These are phyloP conservation scores for Xylariaceae sp. DNA, from an alignment of 2,329 filamentous ascomycete species.

Conservation along the genomic window DNA sequence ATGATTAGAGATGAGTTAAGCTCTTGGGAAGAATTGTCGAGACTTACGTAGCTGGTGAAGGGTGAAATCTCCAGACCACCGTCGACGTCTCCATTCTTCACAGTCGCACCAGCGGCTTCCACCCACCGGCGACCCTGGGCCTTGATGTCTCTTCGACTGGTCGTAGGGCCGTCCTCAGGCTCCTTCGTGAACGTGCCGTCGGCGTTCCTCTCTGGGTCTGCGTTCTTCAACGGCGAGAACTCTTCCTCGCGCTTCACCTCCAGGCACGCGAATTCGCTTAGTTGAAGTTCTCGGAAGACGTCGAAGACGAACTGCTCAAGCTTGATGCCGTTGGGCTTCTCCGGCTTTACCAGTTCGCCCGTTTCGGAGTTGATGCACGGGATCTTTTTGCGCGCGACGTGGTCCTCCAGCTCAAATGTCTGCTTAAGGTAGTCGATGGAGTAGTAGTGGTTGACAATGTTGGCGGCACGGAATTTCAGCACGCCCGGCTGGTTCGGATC, in stretches of 20 bases:
- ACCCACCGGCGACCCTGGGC: conserved; percentile 86
- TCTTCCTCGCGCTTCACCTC: conserved; percentile 97
- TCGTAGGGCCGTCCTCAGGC: conserved; percentile 79
- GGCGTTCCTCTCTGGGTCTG: conserved; percentile 51
- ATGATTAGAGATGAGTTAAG: conserved; percentile 7
- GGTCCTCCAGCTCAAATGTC: conserved; percentile 37
- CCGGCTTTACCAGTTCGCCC: conserved; percentile 83
- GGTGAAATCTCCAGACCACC: conserved; percentile 88
- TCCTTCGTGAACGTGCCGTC: conserved; percentile 71
- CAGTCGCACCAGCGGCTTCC: conserved; percentile 73
- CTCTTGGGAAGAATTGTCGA: conserved; percentile 12
- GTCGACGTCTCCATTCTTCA: conserved; percentile 58
- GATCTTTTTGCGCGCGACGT: conserved; percentile 98
- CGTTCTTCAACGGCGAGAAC: conserved; percentile 96
- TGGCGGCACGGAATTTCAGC: conserved; percentile 94
- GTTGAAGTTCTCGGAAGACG: conserved; percentile 85
- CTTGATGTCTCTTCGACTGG: conserved; percentile 89
- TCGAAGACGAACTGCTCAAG: conserved; percentile 99
- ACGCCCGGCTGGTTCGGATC: conserved; percentile 79
- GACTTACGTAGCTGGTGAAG: conserved; percentile 90
- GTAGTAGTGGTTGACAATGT: conserved; percentile 99
- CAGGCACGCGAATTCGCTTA: conserved; percentile 91
- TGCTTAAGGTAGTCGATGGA: conserved; percentile 84
- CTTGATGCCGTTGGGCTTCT: conserved; percentile 95
- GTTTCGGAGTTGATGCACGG: conserved; percentile 76